Conservation (phyloP, 208 protist genomes). For the Zelonia costaricensis region DNA sequence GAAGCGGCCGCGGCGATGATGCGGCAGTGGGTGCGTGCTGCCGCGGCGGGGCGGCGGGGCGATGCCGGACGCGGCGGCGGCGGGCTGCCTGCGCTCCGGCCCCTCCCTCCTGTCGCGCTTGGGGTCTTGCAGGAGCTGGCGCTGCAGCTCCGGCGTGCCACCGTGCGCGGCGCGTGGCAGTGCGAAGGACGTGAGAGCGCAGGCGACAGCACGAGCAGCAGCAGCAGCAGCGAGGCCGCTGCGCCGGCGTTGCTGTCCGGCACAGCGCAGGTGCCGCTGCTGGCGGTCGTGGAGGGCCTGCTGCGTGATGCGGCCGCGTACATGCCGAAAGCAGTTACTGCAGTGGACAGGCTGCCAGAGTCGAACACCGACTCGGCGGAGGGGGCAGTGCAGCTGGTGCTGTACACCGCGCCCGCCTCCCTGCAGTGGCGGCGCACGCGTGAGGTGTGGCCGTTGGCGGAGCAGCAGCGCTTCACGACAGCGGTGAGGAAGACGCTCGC, state of each 20-base stretch:
- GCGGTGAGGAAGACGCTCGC: too few relatives aligned
- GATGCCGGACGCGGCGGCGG: too few relatives aligned
- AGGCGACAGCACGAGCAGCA: too few relatives aligned
- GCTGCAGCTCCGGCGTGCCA: constrained; percentile 9
- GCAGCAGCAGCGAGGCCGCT: too few relatives aligned
- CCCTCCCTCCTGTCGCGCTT: constrained; percentile 9
- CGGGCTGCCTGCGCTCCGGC: too few relatives aligned
- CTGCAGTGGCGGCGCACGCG: constrained; percentile 21
- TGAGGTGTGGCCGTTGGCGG: constrained; percentile 4
- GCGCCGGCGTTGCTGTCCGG: too few relatives aligned
- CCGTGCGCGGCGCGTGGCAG: not conserved
- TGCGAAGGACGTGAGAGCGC: not conserved
- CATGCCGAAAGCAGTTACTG: not conserved
- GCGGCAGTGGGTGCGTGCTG: constrained; percentile 10
- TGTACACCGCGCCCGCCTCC: constrained; percentile 1
- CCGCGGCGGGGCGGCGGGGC: too few relatives aligned
- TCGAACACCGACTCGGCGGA: too few relatives aligned
- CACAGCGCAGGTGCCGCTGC: too few relatives aligned
- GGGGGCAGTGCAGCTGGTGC: too few relatives aligned
- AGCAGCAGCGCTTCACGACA: not conserved
- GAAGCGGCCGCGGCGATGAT: constrained; percentile 16
- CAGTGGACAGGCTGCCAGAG: too few relatives aligned
- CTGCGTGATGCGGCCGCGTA: not conserved
- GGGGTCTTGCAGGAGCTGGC: constrained; percentile 20
- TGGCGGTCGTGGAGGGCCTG: constrained; percentile 1